Conservation (phyloP, 2,329 filamentous ascomycete genomes). For the Aspergillus pseudoglaucus region DNA sequence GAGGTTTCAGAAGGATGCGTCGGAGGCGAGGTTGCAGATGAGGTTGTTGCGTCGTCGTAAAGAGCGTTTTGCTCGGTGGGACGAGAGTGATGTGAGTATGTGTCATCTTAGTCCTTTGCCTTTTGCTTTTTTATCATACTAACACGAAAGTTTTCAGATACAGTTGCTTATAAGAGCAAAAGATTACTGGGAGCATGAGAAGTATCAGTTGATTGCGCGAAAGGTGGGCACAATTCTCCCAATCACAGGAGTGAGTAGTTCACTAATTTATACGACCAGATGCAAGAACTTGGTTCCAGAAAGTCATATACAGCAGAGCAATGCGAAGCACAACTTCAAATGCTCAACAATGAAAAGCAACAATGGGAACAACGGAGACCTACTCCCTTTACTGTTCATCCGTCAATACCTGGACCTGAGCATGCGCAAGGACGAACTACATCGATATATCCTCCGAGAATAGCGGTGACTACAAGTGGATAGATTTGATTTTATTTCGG, state of each 20-base stretch:
- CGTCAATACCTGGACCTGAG: conserved; percentile 17
- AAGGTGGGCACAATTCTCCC: conserved; percentile 22
- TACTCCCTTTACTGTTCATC: conserved; percentile 8
- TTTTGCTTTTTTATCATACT: not conserved
- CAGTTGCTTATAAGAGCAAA: conserved; percentile 30
- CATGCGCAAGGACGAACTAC: conserved; percentile 12
- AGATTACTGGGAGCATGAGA: conserved; percentile 33
- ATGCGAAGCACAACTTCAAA: conserved; percentile 29
- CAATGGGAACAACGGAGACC: conserved; percentile 8
- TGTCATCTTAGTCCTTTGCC: conserved; percentile 8
- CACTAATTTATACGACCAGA: conserved; percentile 9
- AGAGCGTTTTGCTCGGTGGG: conserved; percentile 30
- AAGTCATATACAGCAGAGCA: conserved; percentile 29
- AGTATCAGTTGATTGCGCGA: conserved; percentile 32
- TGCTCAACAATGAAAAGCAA: conserved; percentile 20
- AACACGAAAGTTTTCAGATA: conserved; percentile 20
- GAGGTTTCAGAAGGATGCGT: conserved; percentile 32
- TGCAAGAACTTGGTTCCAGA: conserved; percentile 29
- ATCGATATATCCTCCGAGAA: conserved; percentile 4
- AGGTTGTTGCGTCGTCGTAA: conserved; percentile 33
- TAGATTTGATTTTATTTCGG: not conserved
- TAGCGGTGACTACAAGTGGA: not conserved
- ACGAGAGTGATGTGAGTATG: conserved; percentile 41
- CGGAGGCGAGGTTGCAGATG: conserved; percentile 38
- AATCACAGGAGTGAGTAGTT: not conserved